A percentile compares a stretch with the other conserved stretches of the same genome.
phyloP scores from a whole-genome alignment of 257 asterid genomes.

The Forsythia suspensa region DNA sequence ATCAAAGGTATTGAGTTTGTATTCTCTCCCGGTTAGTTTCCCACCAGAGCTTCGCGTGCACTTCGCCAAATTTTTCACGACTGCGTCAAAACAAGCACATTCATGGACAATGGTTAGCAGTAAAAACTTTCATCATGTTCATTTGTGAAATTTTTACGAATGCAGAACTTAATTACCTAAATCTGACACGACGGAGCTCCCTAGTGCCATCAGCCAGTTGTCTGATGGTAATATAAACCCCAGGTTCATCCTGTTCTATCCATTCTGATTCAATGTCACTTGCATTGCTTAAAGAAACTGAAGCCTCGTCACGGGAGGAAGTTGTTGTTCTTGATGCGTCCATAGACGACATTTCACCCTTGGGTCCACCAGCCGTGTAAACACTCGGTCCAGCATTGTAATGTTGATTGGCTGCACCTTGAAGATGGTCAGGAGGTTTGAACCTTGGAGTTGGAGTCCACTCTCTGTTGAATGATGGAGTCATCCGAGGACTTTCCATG shows the following conservation, averaged over 20 bases:
- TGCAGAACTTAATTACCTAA: slow-evolving; percentile 55
- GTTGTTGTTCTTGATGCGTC: slow-evolving; percentile 86
- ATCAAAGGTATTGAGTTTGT: slow-evolving; percentile 82
- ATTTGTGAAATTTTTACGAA: not conserved
- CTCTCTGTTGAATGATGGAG: slow-evolving; percentile 66
- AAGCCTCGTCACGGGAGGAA: slow-evolving; percentile 81
- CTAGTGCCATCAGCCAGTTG: slow-evolving; percentile 85
- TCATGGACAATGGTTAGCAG: not conserved
- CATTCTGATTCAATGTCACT: slow-evolving; percentile 91
- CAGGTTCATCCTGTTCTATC: slow-evolving; percentile 94
- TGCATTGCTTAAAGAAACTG: slow-evolving; percentile 90
- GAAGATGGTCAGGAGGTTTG: slow-evolving; percentile 41
- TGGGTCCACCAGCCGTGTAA: slow-evolving; percentile 33
- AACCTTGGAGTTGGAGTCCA: slow-evolving; percentile 65
- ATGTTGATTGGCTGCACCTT: slow-evolving; percentile 33
- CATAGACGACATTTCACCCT: slow-evolving; percentile 55
- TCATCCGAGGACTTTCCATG: slow-evolving; percentile 82
- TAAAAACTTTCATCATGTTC: not conserved
- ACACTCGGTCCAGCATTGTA: slow-evolving; percentile 49
- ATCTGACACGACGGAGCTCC: slow-evolving; percentile 93
- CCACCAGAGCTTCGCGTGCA: slow-evolving; percentile 93
- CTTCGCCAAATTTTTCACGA: slow-evolving; percentile 89
- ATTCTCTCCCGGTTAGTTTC: slow-evolving; percentile 92
- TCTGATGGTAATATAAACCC: slow-evolving; percentile 88
- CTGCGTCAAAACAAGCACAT: slow-evolving; percentile 33